phyloP scores from a whole-genome alignment of 768 basidiomycete species.

The Artomyces pyxidatus region DNA sequence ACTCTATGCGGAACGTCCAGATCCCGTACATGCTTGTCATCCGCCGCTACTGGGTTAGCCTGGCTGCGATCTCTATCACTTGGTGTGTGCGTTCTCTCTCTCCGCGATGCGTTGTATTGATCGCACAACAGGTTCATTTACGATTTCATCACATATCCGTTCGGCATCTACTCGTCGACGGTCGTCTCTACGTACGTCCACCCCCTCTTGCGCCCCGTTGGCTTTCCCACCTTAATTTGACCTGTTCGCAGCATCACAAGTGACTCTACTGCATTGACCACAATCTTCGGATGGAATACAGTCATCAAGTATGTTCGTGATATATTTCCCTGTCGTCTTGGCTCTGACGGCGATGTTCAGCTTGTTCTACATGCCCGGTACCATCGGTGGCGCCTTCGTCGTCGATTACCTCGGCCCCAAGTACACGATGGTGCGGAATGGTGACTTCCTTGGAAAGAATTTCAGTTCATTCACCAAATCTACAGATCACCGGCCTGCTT shows the following conservation, averaged over 20 bases:
- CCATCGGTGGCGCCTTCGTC: conserved; percentile 64
- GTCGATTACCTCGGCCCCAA: conserved; percentile 74
- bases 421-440: conserved; percentile 50
- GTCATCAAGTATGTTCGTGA: conserved; percentile 71
- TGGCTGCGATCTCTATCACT: conserved; percentile 65
- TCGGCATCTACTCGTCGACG: conserved; percentile 75
- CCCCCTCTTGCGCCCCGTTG: background rate
- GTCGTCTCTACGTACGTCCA: conserved; percentile 51
- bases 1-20: conserved; percentile 67
- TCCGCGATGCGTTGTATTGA: background rate
- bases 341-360: conserved; percentile 27
- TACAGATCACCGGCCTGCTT: conserved; percentile 58
- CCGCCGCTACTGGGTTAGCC: conserved; percentile 69
- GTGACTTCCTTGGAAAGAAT: conserved; percentile 1
- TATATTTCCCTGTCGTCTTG: too few species aligned
- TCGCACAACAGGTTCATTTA: conserved; percentile 75
- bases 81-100: conserved; percentile 39
- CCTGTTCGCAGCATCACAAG: conserved; percentile 46
- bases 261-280: conserved; percentile 36
- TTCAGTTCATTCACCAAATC: too few species aligned
- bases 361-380: conserved; percentile 63
- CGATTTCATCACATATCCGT: conserved; percentile 73
- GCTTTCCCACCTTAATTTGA: background rate
- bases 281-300: conserved; percentile 78
- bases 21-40: conserved; percentile 76